phyloP scores from a whole-genome alignment of 176 grass and related monocot species.

The Panicum miliaceum region DNA sequence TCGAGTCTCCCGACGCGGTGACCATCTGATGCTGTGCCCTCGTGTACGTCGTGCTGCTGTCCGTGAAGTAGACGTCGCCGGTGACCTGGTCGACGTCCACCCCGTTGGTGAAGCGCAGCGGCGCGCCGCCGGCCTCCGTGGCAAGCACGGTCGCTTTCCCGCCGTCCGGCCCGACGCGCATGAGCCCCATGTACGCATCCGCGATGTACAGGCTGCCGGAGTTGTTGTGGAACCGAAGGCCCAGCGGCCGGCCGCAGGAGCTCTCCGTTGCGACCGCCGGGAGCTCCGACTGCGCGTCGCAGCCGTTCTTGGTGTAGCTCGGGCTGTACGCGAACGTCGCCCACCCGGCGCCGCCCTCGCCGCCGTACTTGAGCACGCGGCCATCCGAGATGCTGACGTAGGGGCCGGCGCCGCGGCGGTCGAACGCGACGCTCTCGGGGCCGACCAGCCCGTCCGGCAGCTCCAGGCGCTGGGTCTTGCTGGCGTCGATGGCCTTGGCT shows the following conservation, averaged over 20 bases:
- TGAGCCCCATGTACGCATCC: background rate
- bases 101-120: background rate
- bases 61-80: background rate
- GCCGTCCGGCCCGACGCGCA: background rate
- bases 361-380: constrained; percentile 34
- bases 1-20: background rate
- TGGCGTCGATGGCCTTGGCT: background rate
- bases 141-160: background rate
- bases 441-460: background rate
- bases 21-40: background rate
- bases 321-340: background rate
- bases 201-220: background rate
- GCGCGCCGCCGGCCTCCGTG: background rate
- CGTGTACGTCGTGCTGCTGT: background rate
- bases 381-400: constrained; percentile 49
- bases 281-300: background rate
- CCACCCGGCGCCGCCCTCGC: background rate
- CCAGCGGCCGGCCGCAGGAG: background rate
- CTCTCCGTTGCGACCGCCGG: background rate
- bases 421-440: constrained; percentile 43
- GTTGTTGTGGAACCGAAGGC: background rate
- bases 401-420: constrained; percentile 26
- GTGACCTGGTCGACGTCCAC: background rate
- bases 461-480: background rate
- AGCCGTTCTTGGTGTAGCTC: background rate